Base-by-base conservation (phyloP, 2,329 filamentous ascomycete genomes). In the Monilinia fructigena region DNA sequence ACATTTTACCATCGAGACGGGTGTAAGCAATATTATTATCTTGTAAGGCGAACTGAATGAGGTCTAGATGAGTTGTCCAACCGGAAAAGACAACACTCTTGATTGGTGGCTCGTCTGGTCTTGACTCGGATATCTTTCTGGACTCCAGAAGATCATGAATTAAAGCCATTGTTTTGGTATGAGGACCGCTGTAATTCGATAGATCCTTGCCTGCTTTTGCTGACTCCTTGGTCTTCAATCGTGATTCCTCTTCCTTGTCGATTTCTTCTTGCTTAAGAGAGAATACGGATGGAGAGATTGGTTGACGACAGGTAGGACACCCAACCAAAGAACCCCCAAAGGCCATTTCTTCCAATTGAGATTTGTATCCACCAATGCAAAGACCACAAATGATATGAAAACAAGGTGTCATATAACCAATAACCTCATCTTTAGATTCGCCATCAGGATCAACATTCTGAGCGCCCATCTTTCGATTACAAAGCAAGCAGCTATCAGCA, bases 51-150 rank as follows among this genome's bases (percentile, higher is more conserved):
- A 92, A 83, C 75, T 95, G 88, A 71, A 99, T 96, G 26, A 99
- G 85, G 76, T 98, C 93, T 20, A 99, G 86, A 75, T 98, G 93
- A 0, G 90, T 89, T 0, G 95, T 98, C 93, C 95, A 98, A n/a
- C 89, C 89, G 0, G 93, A 97, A 78, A 98, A 98, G 8, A 99
- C 88, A 18, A 99, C 93, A 35, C 92, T 95, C 77, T 97, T 98
- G 78, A 92, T 90, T 0, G 93, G 93, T 0, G 86, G 85, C 14
- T 85, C 79, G 0, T 67, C 26, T 3, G 87, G 85, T 12, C 85
- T 81, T 0, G 79, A 80, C 48, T 84, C 82, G 68, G 87, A 91
- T 75, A 89, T 85, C 0, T 81, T 81, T 66, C 87, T 86, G 62
- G 87, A 86, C 61, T 82, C 81, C 1, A 90, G 77, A 10, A 99